Evolutionary conservation across 202 grass and related monocot genomes (phyloP).

Genomic region (Hordeum pubiflorum): DNA sequence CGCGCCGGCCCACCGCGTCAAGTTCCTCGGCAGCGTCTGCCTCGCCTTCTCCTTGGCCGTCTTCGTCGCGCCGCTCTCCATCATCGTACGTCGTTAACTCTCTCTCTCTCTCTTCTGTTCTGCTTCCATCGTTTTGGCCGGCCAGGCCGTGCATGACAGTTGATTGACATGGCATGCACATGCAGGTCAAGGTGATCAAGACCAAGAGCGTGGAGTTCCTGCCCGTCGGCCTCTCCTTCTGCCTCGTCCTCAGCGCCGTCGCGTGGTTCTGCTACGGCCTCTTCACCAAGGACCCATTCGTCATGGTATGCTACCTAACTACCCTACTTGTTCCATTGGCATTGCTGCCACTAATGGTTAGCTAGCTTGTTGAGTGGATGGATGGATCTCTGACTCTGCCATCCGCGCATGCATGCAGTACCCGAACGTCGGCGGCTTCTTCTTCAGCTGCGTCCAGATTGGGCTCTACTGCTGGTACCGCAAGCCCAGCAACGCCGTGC

Average conservation of each 20-base stretch:
- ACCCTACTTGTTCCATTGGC: background rate
- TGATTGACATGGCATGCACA: background rate
- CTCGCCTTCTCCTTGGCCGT: conserved; percentile 80
- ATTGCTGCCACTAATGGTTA: background rate
- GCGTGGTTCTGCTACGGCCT: conserved; percentile 77
- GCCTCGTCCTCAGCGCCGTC: conserved; percentile 76
- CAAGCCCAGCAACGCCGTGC: conserved; percentile 27
- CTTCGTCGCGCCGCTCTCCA: conserved; percentile 81
- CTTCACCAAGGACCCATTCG: conserved; percentile 66
- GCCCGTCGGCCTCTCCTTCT: conserved; percentile 65
- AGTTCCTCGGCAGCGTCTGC: conserved; percentile 82
- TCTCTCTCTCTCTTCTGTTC: too few relatives aligned
- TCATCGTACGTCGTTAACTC: conserved; percentile 53
- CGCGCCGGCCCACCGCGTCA: conserved; percentile 23
- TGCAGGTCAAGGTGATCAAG: conserved; percentile 62
- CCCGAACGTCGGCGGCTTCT: conserved; percentile 65
- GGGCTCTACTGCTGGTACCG: conserved; percentile 59
- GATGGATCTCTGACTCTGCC: background rate
- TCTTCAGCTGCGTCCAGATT: conserved; percentile 77
- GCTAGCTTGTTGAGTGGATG: background rate
- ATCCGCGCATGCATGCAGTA: conserved; percentile 26
- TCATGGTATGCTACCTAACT: conserved; percentile 39
- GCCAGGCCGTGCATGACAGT: background rate
- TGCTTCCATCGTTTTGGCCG: background rate
- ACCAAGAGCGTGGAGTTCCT: conserved; percentile 92